Base-by-base conservation (phyloP, 768 basidiomycete genomes). In the Melanogaster broomeanus region DNA sequence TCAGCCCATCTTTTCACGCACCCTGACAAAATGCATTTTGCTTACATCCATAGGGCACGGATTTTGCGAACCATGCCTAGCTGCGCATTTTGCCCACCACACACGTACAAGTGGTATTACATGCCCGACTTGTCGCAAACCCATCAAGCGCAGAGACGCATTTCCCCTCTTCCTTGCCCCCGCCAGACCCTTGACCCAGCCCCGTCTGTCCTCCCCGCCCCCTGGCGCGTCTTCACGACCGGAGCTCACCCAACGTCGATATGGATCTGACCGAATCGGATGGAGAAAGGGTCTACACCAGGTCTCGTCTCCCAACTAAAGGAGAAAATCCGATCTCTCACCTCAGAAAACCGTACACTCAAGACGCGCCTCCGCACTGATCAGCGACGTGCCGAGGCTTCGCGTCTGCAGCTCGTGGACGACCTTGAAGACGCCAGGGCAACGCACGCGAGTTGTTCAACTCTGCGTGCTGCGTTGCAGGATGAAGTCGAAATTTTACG, bases 101-200 rank as follows among this genome's bases (percentile, higher is more conserved):
- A 31, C 44, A 18, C 49, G 39, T 18, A 39, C 57, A 19, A 35
- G 13, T 28, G 52, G 27, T 22, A 45, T 49, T 19, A 53, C 56
- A 25, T 68, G 67, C 9, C 67, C 67, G n/a, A 56, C 66, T 16
- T 68, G 67, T 42, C 66, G 67, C 50, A 66, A 68, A 33, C 60
- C 59, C 21, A 35, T 68, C 37, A 56, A 34, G 33, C 63, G 58
- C 19, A 70, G 30, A 35, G 67, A 70, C 13, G 61, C 61, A 0
- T 57, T 70, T 18, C 49, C 60, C 12, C 52, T 68, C 44, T 68
- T 66, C 41, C 57, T 68, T 11, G n/a, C 57, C 10, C 50, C 66
- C 18, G 56, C 55, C 42, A 60, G 53, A 28, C 35, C 55, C 3
- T 55, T 47, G 8, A 43, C 57, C n/a, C 57, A 58, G 8, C 24